Evolutionary conservation across 2,329 filamentous ascomycete species (phyloP).

Genomic region (Pseudogymnoascus sp.): DNA sequence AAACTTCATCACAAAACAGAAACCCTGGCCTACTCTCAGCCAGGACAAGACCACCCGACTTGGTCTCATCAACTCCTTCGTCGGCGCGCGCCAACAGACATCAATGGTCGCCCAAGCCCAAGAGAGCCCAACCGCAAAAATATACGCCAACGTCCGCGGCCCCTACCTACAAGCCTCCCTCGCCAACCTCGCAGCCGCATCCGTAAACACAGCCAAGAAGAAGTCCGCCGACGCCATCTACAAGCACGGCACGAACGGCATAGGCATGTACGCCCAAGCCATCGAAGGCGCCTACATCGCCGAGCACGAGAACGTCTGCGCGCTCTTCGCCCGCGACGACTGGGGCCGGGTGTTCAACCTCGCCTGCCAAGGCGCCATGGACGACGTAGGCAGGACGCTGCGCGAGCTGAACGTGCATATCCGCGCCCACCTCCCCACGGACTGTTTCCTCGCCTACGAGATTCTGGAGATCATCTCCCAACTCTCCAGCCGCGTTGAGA

Average conservation of each 20-base stretch:
- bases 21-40: constrained; percentile 70
- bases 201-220: constrained; percentile 72
- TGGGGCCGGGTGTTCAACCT: constrained; percentile 71
- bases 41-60: constrained; percentile 69
- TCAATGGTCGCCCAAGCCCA: constrained; percentile 27
- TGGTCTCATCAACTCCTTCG: constrained; percentile 68
- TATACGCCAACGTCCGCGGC: constrained; percentile 79
- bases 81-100: constrained; percentile 51
- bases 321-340: constrained; percentile 77
- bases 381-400: constrained; percentile 76
- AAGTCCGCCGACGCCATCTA: constrained; percentile 75
- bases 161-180: constrained; percentile 77
- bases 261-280: constrained; percentile 77
- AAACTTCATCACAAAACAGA: constrained; percentile 85
- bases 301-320: constrained; percentile 85
- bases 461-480: constrained; percentile 82
- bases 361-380: constrained; percentile 68
- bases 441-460: constrained; percentile 93
- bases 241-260: constrained; percentile 79
- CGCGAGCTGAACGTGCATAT: constrained; percentile 86
- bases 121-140: constrained; percentile 65
- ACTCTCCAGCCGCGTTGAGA: constrained; percentile 70
- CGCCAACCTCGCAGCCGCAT: constrained; percentile 79
- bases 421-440: constrained; percentile 73
- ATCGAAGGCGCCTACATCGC: constrained; percentile 80